Evolutionary conservation across 2,329 filamentous ascomycete species (phyloP).

Genomic region (Talaromyces albobiverticillius): DNA sequence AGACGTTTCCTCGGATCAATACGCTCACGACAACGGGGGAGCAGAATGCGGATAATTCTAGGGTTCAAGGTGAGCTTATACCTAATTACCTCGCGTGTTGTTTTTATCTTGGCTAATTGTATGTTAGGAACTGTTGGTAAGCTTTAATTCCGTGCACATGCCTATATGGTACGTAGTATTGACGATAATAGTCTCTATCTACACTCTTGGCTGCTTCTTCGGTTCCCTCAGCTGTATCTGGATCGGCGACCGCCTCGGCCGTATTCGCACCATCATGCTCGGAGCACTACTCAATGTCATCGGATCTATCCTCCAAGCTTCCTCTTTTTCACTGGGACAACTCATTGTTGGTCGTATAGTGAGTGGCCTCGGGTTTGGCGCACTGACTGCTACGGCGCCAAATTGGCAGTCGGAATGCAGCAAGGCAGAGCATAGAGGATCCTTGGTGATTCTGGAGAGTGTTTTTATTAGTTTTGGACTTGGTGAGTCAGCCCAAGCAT

Average conservation of each 20-base stretch:
- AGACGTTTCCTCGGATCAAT: too few species aligned
- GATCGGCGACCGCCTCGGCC: slow-evolving; percentile 86
- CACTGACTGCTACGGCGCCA: slow-evolving; percentile 85
- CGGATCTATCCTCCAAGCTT: slow-evolving; percentile 80
- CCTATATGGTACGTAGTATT: too few species aligned
- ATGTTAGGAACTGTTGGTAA: too few species aligned
- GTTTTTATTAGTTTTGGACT: not conserved
- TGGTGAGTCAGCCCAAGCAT: not conserved
- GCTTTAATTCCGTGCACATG: too few species aligned
- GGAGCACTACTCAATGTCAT: slow-evolving; percentile 82
- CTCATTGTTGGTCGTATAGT: slow-evolving; percentile 81
- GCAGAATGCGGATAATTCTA: too few species aligned
- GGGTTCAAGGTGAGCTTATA: too few species aligned
- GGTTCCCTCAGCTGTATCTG: slow-evolving; percentile 26
- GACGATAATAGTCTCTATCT: too few species aligned
- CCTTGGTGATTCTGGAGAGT: not conserved
- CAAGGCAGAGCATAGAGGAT: not conserved
- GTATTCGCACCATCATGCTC: slow-evolving; percentile 85
- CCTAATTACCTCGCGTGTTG: too few species aligned
- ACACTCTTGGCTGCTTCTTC: too few species aligned
- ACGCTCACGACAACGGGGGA: too few species aligned
- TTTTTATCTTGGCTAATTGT: too few species aligned
- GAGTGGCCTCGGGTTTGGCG: slow-evolving; percentile 81
- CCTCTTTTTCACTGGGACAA: slow-evolving; percentile 78
- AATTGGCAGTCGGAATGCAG: slow-evolving; percentile 82